Evolutionary conservation across 805 yeast species (phyloP), one percentile per base, ranked within the genome.

Genomic region (Starmerella sp.): DNA sequence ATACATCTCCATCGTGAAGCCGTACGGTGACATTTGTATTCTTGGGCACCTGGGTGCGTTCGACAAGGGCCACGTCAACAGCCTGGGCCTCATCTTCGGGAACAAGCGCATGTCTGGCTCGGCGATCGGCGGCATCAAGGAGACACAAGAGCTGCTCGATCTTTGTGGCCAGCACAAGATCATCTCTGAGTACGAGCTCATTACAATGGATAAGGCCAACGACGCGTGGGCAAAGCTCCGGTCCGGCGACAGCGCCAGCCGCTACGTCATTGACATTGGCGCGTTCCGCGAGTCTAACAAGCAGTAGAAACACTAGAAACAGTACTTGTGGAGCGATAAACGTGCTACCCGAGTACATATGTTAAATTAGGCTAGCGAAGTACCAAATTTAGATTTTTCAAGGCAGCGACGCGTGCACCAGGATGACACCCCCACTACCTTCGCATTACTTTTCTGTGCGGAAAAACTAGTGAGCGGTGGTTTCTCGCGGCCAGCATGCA

Each of bases 111-210:
- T 59, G 10, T 35, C 56, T 51, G 74, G 84, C 10, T 81, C 88
- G 14, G 73, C 74, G 54, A 70, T 71, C 78, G 66, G 91, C 82
- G 76, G 82, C 49, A 80, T 81, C 66, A 67, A 67, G 49, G 90
- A 84, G 70, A 83, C 83, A 61, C 65, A 73, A 43, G 83, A 82
- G 61, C 77, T 86, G 80, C 73, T 85, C 62, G 71, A 80, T 42
- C 65, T 84, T 57, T 85, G 88, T 15, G 79, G 77, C 15, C 74
- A 80, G 61, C 74, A 81, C 62, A 69, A 73, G 37, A 73, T 83
- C 63, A 73, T 72, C 56, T 80, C 86, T 29, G 81, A 85, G 83
- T 74, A 78, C 55, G 86, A 83, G 69, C 71, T 73, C 32, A 70
- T 83, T 53, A 78, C 79, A 31, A 74, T 83, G 69, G 51, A 54